Percentiles rank a stretch among this genome's conserved stretches.
Evolutionary conservation across 306 rosid species (phyloP).

Genomic region (Sesbania bispinosa): DNA sequence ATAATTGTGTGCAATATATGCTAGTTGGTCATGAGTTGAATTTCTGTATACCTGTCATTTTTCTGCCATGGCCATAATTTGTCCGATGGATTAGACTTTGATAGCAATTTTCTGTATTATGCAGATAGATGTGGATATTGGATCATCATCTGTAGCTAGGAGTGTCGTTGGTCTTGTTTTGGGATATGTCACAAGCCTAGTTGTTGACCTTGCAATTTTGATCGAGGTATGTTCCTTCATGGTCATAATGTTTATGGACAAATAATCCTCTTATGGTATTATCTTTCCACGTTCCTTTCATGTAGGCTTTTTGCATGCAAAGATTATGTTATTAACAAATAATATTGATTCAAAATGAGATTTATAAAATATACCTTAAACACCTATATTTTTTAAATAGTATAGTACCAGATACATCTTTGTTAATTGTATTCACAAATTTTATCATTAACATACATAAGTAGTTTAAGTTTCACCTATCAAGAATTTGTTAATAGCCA

Average conservation of each 20-base stretch:
- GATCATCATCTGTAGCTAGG: constrained; percentile 94
- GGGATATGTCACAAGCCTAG: constrained; percentile 92
- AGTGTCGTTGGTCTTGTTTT: constrained; percentile 89
- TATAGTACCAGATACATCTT: too few species aligned
- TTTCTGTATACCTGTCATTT: not conserved
- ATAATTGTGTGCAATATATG: not conserved
- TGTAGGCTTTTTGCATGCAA: not conserved
- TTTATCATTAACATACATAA: too few species aligned
- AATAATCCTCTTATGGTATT: not conserved
- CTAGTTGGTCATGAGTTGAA: not conserved
- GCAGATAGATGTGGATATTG: constrained; percentile 98
- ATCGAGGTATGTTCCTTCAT: constrained; percentile 67
- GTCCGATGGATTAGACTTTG: not conserved
- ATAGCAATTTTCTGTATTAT: constrained; percentile 13
- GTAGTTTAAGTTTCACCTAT: too few species aligned
- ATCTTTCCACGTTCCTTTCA: not conserved
- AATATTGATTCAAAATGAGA: too few species aligned
- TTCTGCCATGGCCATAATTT: not conserved
- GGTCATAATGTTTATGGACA: not conserved
- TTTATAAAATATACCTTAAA: too few species aligned
- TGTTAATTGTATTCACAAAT: too few species aligned
- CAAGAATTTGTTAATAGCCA: too few species aligned
- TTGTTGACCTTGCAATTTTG: constrained; percentile 89
- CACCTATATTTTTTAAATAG: too few species aligned
- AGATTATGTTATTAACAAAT: too few species aligned